These are phyloP conservation scores for Pseudogymnoascus sp. DNA, from an alignment of 2,329 filamentous ascomycete genomes.

Conservation along the genomic window DNA sequence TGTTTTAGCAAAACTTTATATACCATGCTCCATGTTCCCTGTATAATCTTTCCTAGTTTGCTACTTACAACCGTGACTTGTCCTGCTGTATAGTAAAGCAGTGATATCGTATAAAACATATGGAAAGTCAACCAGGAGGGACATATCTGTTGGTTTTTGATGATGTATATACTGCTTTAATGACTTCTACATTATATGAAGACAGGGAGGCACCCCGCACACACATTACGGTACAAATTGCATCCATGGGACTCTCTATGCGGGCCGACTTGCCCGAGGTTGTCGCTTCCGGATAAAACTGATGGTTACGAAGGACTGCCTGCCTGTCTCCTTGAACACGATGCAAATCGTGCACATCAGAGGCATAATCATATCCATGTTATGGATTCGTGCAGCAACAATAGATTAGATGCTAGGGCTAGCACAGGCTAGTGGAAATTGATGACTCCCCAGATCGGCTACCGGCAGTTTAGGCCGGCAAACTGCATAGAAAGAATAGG, in stretches of 20 bases:
- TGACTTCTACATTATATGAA: too few relatives aligned
- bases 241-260: not conserved
- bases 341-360: too few relatives aligned
- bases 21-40: not conserved
- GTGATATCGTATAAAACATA: not conserved
- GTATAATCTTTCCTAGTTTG: not conserved
- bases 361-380: too few relatives aligned
- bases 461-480: too few relatives aligned
- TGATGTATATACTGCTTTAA: too few relatives aligned
- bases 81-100: not conserved
- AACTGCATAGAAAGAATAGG: not conserved
- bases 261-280: not conserved
- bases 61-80: not conserved
- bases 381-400: too few relatives aligned
- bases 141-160: too few relatives aligned
- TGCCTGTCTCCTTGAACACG: not conserved
- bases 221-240: too few relatives aligned
- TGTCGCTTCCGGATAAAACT: not conserved
- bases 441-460: too few relatives aligned
- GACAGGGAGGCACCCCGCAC: too few relatives aligned
- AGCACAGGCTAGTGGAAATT: too few relatives aligned
- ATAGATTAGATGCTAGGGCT: too few relatives aligned
- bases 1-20: not conserved
- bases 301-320: not conserved
- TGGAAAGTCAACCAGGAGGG: not conserved